Conservation (phyloP, 2,329 filamentous ascomycete genomes). For the Diplodia mutila region DNA sequence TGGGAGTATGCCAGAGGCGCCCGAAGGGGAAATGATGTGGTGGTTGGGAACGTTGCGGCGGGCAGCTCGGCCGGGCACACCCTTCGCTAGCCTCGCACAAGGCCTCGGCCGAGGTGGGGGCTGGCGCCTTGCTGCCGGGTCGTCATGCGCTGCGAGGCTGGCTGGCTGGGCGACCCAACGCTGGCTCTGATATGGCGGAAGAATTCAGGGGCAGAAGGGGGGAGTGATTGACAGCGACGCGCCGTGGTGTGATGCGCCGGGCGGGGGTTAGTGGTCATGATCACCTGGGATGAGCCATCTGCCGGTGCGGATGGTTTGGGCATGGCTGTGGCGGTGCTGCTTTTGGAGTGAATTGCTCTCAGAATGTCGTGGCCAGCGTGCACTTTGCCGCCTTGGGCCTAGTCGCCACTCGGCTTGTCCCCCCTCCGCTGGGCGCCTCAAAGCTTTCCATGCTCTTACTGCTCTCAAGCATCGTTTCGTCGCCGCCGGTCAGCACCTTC, state of each 20-base stretch:
- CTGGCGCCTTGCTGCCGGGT: not conserved
- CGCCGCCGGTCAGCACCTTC: not conserved
- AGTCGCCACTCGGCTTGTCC: not conserved
- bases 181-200: not conserved
- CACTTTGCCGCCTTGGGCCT: not conserved
- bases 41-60: slow-evolving; percentile 5
- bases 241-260: not conserved
- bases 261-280: not conserved
- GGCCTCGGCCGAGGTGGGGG: slow-evolving; percentile 1
- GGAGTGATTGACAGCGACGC: not conserved
- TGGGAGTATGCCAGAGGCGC: slow-evolving; percentile 2
- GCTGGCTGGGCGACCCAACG: not conserved
- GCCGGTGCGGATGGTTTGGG: not conserved
- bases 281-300: not conserved
- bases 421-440: not conserved
- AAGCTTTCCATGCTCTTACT: not conserved
- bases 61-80: not conserved
- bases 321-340: not conserved
- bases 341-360: not conserved
- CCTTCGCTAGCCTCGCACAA: not conserved
- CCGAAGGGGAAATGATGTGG: slow-evolving; percentile 6
- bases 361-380: slow-evolving; percentile 6
- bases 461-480: not conserved
- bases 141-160: slow-evolving; percentile 1
- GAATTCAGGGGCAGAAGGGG: not conserved